Percentiles rank a stretch among this genome's conserved stretches.
phyloP scores from a whole-genome alignment of 192 early-diverging fungal genomes.

The Coemansia sp. region DNA sequence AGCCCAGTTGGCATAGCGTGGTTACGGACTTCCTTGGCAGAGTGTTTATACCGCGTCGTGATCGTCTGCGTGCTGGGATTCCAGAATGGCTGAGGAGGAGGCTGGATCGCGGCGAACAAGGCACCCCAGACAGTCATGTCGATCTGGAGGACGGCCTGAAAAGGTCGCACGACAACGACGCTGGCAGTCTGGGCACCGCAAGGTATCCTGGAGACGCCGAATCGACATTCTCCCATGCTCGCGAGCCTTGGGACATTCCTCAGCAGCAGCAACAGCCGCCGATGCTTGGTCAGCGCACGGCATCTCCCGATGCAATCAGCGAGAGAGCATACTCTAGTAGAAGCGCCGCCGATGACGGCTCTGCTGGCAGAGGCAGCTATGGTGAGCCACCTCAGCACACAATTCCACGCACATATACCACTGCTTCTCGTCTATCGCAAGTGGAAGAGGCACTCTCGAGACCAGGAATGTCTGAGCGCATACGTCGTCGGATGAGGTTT shows the following conservation, averaged over 20 bases:
- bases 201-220: neutral
- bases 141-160: conserved; percentile 12
- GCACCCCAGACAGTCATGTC: neutral
- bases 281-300: neutral
- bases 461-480: conserved; percentile 14
- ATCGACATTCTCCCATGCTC: neutral
- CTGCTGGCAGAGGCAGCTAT: too few relatives aligned
- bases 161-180: neutral
- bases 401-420: conserved; percentile 36
- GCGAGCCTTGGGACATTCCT: neutral
- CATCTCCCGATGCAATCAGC: neutral
- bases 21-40: conserved; percentile 27
- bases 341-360: neutral
- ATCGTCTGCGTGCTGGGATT: conserved; percentile 40
- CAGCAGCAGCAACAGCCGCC: neutral
- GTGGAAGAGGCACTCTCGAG: conserved; percentile 16
- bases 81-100: conserved; percentile 38
- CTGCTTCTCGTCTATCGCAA: conserved; percentile 39
- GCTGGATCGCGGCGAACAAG: conserved; percentile 13
- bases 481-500: conserved; percentile 17
- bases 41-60: conserved; percentile 26
- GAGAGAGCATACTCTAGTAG: neutral
- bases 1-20: conserved; percentile 22
- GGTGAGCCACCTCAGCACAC: conserved; percentile 18
- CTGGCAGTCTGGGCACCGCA: neutral